Conservation (phyloP, 495 filamentous ascomycete species). For the Penicillium lagena region DNA sequence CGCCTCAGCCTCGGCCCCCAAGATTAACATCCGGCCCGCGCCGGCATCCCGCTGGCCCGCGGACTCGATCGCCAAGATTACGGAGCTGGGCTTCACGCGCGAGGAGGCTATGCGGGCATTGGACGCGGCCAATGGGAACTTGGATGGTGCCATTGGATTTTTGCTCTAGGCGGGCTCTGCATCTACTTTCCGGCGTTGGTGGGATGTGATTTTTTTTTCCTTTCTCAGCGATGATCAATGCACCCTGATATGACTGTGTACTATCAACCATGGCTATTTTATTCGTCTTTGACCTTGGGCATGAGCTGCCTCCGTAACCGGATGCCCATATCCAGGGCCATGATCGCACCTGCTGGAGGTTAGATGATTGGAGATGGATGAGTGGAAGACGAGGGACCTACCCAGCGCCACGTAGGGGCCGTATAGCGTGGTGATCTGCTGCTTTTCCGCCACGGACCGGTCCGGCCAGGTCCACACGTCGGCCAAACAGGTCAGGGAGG, state of each 20-base stretch:
- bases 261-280: constrained; percentile 10
- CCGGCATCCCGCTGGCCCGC: constrained; percentile 34
- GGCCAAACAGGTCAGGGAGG: constrained; percentile 63
- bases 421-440: constrained; percentile 57
- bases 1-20: constrained; percentile 4
- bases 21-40: constrained; percentile 4
- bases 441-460: constrained; percentile 46
- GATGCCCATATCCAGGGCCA: constrained; percentile 49
- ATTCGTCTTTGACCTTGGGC: constrained; percentile 30
- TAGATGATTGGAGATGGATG: background rate
- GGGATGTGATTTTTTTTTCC: constrained; percentile 13
- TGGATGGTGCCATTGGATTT: constrained; percentile 80
- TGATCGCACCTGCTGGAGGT: constrained; percentile 38
- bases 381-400: constrained; percentile 35
- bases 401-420: constrained; percentile 67
- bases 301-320: constrained; percentile 32
- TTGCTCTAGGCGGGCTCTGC: constrained; percentile 46
- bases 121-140: constrained; percentile 74
- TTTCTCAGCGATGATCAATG: background rate
- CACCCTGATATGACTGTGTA: constrained; percentile 13
- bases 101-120: constrained; percentile 74
- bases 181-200: constrained; percentile 7
- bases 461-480: constrained; percentile 54
- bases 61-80: constrained; percentile 54
- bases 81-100: constrained; percentile 71